Conservation (phyloP, 2,329 filamentous ascomycete genomes). For the Anisogramma anomala region DNA sequence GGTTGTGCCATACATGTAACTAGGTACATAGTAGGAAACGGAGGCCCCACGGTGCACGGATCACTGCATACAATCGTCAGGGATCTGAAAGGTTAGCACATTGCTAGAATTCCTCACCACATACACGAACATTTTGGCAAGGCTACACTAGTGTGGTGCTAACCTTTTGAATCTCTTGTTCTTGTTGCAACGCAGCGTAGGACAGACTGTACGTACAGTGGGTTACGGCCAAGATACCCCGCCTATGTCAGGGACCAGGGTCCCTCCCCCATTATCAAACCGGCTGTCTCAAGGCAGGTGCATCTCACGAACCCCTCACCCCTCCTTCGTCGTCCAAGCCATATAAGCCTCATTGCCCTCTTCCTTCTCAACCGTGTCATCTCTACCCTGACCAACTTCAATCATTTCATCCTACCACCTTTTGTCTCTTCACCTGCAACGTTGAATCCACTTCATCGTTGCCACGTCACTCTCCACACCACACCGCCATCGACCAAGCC, state of each 20-base stretch:
- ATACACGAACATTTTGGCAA: no score
- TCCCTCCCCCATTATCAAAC: neutral
- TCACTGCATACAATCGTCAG: no score
- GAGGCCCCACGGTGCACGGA: no score
- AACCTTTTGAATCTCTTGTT: no score
- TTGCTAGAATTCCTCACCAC: no score
- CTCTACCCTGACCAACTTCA: neutral
- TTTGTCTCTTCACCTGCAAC: neutral
- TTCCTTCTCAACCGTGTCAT: neutral
- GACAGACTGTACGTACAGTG: no score
- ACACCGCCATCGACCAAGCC: neutral
- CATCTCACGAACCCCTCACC: constrained; percentile 13
- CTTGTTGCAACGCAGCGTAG: no score
- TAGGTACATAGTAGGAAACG: no score
- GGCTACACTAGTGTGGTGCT: no score
- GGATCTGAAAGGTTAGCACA: no score
- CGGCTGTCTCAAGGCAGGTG: constrained; percentile 3
- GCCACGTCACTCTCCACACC: no score
- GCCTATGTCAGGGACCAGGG: constrained; percentile 14
- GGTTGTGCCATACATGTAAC: no score
- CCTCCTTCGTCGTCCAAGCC: neutral
- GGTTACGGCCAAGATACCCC: neutral
- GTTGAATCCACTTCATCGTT: neutral
- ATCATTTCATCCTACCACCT: neutral
- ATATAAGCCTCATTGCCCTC: constrained; percentile 9